Evolutionary conservation across 2,329 filamentous ascomycete species (phyloP).

Genomic region (Arthrobotrys megalospora): DNA sequence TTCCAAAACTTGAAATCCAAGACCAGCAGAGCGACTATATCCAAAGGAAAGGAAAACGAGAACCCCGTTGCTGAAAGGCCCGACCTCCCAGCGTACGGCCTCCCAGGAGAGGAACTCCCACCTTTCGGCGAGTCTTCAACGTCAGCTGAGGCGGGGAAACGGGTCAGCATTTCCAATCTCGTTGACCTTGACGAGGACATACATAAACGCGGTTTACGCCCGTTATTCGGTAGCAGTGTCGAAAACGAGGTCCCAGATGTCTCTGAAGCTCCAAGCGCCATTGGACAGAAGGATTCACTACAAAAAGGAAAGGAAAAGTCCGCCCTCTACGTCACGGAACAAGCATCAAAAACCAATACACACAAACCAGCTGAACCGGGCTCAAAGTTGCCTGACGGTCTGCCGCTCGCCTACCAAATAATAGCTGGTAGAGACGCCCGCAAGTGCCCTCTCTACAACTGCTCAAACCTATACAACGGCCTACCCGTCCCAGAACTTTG

Average conservation of each 20-base stretch:
- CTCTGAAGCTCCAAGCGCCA: neutral
- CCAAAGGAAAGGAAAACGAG: slow-evolving; percentile 35
- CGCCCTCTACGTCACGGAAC: neutral
- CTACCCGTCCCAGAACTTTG: slow-evolving; percentile 38
- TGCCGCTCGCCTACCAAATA: slow-evolving; percentile 47
- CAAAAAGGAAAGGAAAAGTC: slow-evolving; percentile 41
- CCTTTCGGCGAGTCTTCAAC: neutral
- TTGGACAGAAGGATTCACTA: neutral
- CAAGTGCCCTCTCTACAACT: slow-evolving; percentile 47
- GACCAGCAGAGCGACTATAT: neutral
- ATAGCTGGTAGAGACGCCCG: slow-evolving; percentile 31
- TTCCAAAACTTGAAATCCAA: slow-evolving; percentile 43
- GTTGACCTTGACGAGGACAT: slow-evolving; percentile 20
- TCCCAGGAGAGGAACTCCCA: neutral
- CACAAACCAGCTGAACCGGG: neutral
- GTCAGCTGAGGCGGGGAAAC: neutral
- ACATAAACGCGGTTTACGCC: slow-evolving; percentile 22
- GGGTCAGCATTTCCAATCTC: slow-evolving; percentile 8
- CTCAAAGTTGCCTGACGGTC: neutral
- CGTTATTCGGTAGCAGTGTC: slow-evolving; percentile 28
- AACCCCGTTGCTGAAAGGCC: neutral
- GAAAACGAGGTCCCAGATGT: slow-evolving; percentile 39
- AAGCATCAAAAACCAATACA: neutral
- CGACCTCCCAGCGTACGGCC: slow-evolving; percentile 21
- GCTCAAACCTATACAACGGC: slow-evolving; percentile 38